Conservation (phyloP, 306 rosid genomes). For the Dryas octopetala region DNA sequence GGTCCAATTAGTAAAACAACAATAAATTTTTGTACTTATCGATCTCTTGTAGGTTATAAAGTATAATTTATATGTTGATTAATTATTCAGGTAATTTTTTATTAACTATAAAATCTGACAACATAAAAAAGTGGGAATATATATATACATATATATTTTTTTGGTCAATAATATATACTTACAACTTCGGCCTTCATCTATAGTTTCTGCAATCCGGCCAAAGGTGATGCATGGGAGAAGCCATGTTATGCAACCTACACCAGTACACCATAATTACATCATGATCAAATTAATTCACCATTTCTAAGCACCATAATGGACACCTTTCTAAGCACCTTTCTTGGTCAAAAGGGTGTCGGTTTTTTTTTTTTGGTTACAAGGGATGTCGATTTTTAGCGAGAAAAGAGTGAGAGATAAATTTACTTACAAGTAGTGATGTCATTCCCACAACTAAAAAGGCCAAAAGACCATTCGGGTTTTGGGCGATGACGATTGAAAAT, state of each 20-base stretch:
- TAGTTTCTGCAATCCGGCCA: slow-evolving; percentile 27
- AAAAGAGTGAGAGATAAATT: background rate
- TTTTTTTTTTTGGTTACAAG: too few species aligned
- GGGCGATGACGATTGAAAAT: slow-evolving; percentile 13
- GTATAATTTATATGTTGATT: background rate
- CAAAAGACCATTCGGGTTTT: slow-evolving; percentile 39
- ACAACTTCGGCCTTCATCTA: slow-evolving; percentile 29
- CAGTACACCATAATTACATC: background rate
- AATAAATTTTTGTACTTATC: too few species aligned
- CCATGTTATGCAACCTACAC: slow-evolving; percentile 28
- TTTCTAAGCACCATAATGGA: too few species aligned
- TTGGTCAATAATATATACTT: background rate
- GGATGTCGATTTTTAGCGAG: background rate
- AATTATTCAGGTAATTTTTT: too few species aligned
- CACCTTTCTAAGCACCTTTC: too few species aligned
- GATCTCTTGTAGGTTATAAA: background rate
- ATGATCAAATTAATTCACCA: background rate
- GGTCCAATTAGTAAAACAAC: background rate
- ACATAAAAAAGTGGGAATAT: background rate
- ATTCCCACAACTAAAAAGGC: slow-evolving; percentile 33
- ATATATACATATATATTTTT: background rate
- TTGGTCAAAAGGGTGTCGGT: background rate
- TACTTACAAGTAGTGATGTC: slow-evolving; percentile 36
- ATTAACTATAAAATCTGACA: too few species aligned
- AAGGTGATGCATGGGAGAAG: slow-evolving; percentile 28